Evolutionary conservation across 345 rosid species (phyloP).

Genomic region (Eucalyptus sp.): DNA sequence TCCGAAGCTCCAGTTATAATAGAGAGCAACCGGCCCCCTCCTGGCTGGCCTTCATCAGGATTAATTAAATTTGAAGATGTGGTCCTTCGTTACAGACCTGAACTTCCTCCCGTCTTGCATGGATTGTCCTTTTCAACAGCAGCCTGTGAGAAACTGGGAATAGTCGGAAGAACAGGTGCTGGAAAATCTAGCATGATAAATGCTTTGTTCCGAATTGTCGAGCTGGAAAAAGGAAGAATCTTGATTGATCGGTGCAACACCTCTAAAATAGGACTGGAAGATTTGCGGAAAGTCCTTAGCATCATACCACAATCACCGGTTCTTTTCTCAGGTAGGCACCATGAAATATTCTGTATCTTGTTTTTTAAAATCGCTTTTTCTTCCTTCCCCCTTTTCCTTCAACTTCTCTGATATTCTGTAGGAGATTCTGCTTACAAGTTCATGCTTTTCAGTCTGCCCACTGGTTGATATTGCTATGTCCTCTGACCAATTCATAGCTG

Average conservation of each 20-base stretch:
- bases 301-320: slow-evolving; percentile 94
- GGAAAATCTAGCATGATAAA: slow-evolving; percentile 95
- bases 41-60: slow-evolving; percentile 86
- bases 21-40: slow-evolving; percentile 57
- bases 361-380: neutral
- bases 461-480: neutral
- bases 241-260: slow-evolving; percentile 54
- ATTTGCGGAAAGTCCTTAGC: slow-evolving; percentile 70
- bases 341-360: neutral
- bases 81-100: slow-evolving; percentile 73
- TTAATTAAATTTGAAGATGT: slow-evolving; percentile 71
- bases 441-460: neutral
- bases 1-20: slow-evolving; percentile 65
- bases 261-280: slow-evolving; percentile 59
- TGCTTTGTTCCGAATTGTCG: slow-evolving; percentile 86
- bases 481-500: neutral
- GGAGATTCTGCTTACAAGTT: neutral
- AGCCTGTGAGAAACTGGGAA: slow-evolving; percentile 77
- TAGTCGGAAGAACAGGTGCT: slow-evolving; percentile 98
- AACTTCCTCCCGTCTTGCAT: slow-evolving; percentile 83
- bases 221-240: slow-evolving; percentile 73
- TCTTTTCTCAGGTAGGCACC: slow-evolving; percentile 64
- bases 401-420: neutral
- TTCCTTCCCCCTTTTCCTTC: neutral
- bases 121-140: slow-evolving; percentile 55